A percentile compares a stretch with the other conserved stretches of the same genome.
Conservation (phyloP, 257 asterid species). For the Solanum sejunctum region DNA sequence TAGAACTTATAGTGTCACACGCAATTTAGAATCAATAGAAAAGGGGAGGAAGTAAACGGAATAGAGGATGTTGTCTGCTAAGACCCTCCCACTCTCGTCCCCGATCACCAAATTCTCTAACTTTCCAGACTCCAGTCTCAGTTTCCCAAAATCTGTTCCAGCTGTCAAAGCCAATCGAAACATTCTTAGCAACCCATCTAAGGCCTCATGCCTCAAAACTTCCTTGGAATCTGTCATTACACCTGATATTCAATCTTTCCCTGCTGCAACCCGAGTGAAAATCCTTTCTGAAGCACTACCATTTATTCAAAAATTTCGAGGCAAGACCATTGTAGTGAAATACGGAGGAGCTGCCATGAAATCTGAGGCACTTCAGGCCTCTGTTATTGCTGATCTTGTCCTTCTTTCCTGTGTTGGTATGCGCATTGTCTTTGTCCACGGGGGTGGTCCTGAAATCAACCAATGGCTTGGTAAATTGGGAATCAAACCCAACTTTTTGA, state of each 20-base stretch:
- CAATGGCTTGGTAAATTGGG: slow-evolving; percentile 56
- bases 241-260: slow-evolving; percentile 20
- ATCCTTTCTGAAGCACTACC: slow-evolving; percentile 73
- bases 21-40: neutral
- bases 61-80: slow-evolving; percentile 37
- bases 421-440: slow-evolving; percentile 67
- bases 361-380: slow-evolving; percentile 67
- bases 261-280: slow-evolving; percentile 52
- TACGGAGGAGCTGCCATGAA: slow-evolving; percentile 90
- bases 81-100: slow-evolving; percentile 26
- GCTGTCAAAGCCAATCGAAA: neutral
- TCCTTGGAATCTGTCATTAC: slow-evolving; percentile 20
- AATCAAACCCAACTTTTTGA: slow-evolving; percentile 51
- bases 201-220: slow-evolving; percentile 25
- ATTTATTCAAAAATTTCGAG: slow-evolving; percentile 63
- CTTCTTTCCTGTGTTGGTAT: slow-evolving; percentile 80
- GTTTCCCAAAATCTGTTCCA: slow-evolving; percentile 2
- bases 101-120: slow-evolving; percentile 3
- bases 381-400: slow-evolving; percentile 70
- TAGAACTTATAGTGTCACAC: neutral
- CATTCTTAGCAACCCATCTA: slow-evolving; percentile 4
- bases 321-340: slow-evolving; percentile 75
- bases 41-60: neutral
- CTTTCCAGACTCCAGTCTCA: slow-evolving; percentile 7
- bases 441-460: slow-evolving; percentile 85